Conservation (phyloP, 2,329 filamentous ascomycete genomes). For the Lecanicillium sp. region DNA sequence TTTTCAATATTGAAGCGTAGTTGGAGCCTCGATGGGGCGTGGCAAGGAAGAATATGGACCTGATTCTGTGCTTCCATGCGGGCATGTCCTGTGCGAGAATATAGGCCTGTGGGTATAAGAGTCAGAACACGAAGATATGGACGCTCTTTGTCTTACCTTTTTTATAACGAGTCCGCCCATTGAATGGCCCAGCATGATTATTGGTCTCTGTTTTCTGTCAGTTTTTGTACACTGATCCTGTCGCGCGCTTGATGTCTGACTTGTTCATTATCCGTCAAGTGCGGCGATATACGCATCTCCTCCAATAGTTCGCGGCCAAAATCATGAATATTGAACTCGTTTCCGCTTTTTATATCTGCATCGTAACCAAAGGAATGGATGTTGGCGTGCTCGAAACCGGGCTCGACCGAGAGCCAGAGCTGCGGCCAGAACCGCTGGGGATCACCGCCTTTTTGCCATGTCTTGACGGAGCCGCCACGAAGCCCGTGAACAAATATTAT, state of each 20-base stretch:
- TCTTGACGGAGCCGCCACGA: constrained; percentile 33
- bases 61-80: constrained; percentile 17
- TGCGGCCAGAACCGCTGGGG: constrained; percentile 33
- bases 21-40: constrained; percentile 31
- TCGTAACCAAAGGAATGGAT: constrained; percentile 29
- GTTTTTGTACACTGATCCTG: not conserved
- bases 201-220: constrained; percentile 17
- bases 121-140: not conserved
- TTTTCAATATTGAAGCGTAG: constrained; percentile 22
- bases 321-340: constrained; percentile 23
- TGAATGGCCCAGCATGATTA: constrained; percentile 24
- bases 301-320: constrained; percentile 25
- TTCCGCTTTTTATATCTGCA: constrained; percentile 22
- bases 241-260: not conserved
- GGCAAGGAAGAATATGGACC: constrained; percentile 29
- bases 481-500: constrained; percentile 39
- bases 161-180: constrained; percentile 30
- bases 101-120: constrained; percentile 16
- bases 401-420: constrained; percentile 31
- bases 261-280: constrained; percentile 13
- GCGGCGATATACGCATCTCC: constrained; percentile 23
- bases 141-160: constrained; percentile 17
- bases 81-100: constrained; percentile 18
- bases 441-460: constrained; percentile 32
- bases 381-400: constrained; percentile 22